Percentiles rank a stretch among this genome's conserved stretches.
Evolutionary conservation across 1,139 yeast genomes (phyloP).

Genomic region (Candida dubliniensis): DNA sequence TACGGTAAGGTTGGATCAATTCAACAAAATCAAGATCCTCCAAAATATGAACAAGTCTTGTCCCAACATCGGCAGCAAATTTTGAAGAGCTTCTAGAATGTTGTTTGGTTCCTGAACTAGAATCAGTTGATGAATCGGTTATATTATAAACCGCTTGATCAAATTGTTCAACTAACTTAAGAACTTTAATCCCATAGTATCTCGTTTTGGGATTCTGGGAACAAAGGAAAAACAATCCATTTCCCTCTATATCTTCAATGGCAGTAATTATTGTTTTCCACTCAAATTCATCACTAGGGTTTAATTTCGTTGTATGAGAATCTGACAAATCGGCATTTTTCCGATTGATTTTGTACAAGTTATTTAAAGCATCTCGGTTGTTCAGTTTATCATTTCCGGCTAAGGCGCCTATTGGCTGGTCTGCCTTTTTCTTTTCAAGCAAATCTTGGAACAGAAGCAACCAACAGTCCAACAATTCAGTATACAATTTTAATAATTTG

Average conservation of each 20-base stretch:
- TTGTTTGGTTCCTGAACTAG: slow-evolving; percentile 23
- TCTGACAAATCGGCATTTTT: slow-evolving; percentile 35
- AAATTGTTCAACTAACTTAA: slow-evolving; percentile 77
- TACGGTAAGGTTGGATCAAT: slow-evolving; percentile 57
- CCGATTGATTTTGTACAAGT: slow-evolving; percentile 44
- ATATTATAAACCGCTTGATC: slow-evolving; percentile 74
- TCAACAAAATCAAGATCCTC: slow-evolving; percentile 69
- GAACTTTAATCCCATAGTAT: slow-evolving; percentile 69
- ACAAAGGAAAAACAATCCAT: slow-evolving; percentile 87
- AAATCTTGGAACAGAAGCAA: slow-evolving; percentile 53
- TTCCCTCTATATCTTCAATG: slow-evolving; percentile 93
- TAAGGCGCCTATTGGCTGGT: slow-evolving; percentile 16
- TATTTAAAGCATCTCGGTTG: slow-evolving; percentile 45
- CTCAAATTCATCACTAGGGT: slow-evolving; percentile 66
- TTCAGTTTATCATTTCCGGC: slow-evolving; percentile 41
- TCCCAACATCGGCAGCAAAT: slow-evolving; percentile 77
- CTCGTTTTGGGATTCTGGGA: slow-evolving; percentile 81
- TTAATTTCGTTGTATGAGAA: slow-evolving; percentile 22
- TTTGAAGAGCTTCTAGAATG: slow-evolving; percentile 66
- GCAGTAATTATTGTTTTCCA: slow-evolving; percentile 78
- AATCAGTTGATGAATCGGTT: slow-evolving; percentile 24
- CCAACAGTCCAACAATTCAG: slow-evolving; percentile 82
- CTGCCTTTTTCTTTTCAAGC: slow-evolving; percentile 20
- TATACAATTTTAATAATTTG: slow-evolving; percentile 64
- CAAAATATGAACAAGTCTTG: slow-evolving; percentile 74